A percentile compares a stretch with the other conserved stretches of the same genome.
Conservation (phyloP, 2,329 filamentous ascomycete species). For the Cladosporium velox region DNA sequence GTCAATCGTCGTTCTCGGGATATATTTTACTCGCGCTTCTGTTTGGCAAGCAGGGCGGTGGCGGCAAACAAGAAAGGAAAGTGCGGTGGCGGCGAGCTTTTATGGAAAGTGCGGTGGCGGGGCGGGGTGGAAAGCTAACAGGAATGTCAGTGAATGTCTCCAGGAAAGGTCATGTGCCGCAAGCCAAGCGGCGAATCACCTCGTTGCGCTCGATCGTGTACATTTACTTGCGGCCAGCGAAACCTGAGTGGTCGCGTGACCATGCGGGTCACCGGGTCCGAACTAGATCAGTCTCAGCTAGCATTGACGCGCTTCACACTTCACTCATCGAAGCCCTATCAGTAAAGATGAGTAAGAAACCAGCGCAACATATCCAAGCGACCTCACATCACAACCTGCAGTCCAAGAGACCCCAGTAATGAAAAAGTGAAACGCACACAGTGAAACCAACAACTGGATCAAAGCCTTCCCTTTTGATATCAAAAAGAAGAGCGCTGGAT, state of each 20-base stretch:
- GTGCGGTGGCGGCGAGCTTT: background rate
- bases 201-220: background rate
- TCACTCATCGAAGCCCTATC: background rate
- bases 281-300: background rate
- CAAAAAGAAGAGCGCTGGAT: background rate
- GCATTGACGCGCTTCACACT: background rate
- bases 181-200: background rate
- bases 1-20: background rate
- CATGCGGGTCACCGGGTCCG: background rate
- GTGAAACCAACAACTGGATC: background rate
- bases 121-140: background rate
- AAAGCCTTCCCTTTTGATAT: conserved; percentile 5
- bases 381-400: background rate
- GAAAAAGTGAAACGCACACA: background rate
- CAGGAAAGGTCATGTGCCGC: background rate
- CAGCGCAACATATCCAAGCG: background rate
- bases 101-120: background rate
- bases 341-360: background rate
- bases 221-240: background rate
- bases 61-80: background rate
- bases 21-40: background rate
- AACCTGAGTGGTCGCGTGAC: background rate
- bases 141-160: background rate
- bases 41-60: background rate
- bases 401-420: background rate